phyloP scores from a whole-genome alignment of 208 protist species.

The Novymonas esmeraldas region DNA sequence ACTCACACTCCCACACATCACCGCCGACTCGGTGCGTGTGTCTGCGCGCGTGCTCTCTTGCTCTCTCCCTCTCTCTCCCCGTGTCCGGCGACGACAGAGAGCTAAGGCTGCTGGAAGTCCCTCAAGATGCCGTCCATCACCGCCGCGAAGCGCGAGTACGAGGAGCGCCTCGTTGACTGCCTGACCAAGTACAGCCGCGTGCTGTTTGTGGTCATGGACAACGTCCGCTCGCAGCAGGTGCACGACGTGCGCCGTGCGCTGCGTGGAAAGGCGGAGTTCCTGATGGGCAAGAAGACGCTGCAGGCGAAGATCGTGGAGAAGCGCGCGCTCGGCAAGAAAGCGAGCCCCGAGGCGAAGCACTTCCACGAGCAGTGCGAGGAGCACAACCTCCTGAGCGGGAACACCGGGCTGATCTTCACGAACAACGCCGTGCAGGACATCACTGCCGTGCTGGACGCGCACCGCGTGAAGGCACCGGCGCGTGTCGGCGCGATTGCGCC shows the following conservation, averaged over 20 bases:
- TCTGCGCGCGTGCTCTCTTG: too few species aligned
- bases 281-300: conserved; percentile 99
- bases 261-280: conserved; percentile 94
- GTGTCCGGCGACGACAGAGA: conserved; percentile 1
- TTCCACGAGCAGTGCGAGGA: conserved; percentile 66
- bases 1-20: too few species aligned
- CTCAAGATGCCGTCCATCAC: conserved; percentile 66
- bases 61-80: background rate
- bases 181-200: conserved; percentile 96
- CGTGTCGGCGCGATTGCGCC: conserved; percentile 97
- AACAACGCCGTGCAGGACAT: conserved; percentile 94
- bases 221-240: conserved; percentile 98
- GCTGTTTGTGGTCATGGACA: conserved; percentile 96
- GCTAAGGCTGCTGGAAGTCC: too few species aligned
- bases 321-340: conserved; percentile 52
- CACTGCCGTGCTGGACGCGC: conserved; percentile 73
- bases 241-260: conserved; percentile 95
- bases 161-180: conserved; percentile 90
- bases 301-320: conserved; percentile 95
- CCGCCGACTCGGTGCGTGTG: too few species aligned
- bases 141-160: conserved; percentile 85
- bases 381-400: conserved; percentile 87
- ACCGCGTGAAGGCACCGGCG: conserved; percentile 96
- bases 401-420: conserved; percentile 99
- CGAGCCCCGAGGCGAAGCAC: conserved; percentile 53